These are phyloP conservation scores for Bolboschoenus planiculmis DNA, from an alignment of 176 grass and related monocot genomes.

Conservation along the genomic window DNA sequence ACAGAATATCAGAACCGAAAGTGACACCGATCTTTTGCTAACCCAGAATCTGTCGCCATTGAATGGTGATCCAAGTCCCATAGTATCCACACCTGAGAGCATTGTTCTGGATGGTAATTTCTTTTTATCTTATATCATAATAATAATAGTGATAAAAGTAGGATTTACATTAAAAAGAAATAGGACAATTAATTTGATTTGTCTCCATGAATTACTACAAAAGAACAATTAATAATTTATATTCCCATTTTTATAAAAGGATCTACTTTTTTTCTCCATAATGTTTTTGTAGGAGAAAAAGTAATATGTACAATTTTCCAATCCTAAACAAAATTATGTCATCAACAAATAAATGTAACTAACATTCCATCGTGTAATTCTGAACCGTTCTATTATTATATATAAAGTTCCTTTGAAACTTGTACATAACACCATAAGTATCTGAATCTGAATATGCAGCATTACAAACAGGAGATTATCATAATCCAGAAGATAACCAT, in stretches of 20 bases:
- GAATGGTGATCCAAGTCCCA: neutral
- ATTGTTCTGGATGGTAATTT: conserved; percentile 27
- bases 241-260: neutral
- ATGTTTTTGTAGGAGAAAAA: neutral
- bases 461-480: conserved; percentile 3
- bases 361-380: no score
- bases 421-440: neutral
- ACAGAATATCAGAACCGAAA: neutral
- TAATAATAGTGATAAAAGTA: neutral
- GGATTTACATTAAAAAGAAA: neutral
- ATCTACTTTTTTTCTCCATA: neutral
- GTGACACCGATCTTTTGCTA: neutral
- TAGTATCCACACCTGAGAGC: conserved; percentile 5
- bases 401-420: neutral
- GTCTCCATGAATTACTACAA: neutral
- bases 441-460: neutral
- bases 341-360: neutral
- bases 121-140: neutral
- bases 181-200: neutral
- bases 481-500: neutral
- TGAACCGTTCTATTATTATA: neutral
- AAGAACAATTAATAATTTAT: neutral
- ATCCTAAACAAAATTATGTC: neutral
- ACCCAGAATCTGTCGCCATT: conserved; percentile 8
- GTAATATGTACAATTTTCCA: neutral